Evolutionary conservation across 495 filamentous ascomycete species (phyloP).

Genomic region (Penicillium subrubescens): DNA sequence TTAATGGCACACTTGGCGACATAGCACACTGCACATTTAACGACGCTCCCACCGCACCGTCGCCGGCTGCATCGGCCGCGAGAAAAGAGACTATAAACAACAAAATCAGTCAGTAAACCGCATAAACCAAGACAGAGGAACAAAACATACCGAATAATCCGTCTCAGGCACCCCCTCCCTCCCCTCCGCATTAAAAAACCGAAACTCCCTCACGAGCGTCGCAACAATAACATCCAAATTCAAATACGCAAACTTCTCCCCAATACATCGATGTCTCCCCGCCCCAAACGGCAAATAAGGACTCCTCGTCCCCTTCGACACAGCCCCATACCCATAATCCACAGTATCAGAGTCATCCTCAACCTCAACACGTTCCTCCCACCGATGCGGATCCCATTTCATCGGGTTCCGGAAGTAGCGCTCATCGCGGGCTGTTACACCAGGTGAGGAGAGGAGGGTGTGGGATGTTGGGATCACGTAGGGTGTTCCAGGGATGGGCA

Average conservation of each 20-base stretch:
- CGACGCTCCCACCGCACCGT: conserved; percentile 68
- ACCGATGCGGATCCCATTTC: conserved; percentile 85
- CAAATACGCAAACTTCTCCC: conserved; percentile 94
- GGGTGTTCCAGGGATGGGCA: conserved; percentile 75
- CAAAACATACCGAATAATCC: conserved; percentile 78
- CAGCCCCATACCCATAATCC: conserved; percentile 92
- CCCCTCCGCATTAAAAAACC: conserved; percentile 71
- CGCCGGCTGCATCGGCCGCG: conserved; percentile 63
- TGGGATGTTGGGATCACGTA: conserved; percentile 77
- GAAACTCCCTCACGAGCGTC: conserved; percentile 75
- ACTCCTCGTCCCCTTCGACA: conserved; percentile 81
- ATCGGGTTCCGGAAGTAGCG: conserved; percentile 80
- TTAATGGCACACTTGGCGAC: background rate
- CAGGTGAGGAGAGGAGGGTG: conserved; percentile 78
- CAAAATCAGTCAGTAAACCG: background rate
- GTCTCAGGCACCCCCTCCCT: conserved; percentile 71
- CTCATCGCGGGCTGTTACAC: conserved; percentile 68
- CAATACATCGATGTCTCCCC: conserved; percentile 91
- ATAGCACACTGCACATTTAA: conserved; percentile 4
- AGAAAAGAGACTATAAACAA: conserved; percentile 38
- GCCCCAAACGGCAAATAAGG: conserved; percentile 96
- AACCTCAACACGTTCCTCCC: conserved; percentile 61
- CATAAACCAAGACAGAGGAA: conserved; percentile 23
- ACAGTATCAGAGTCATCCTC: conserved; percentile 70
- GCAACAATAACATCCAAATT: conserved; percentile 85